A percentile compares a stretch with the other conserved stretches of the same genome.
Conservation (phyloP, 371 early-diverging fungal genomes). For the Mortierella sp. region DNA sequence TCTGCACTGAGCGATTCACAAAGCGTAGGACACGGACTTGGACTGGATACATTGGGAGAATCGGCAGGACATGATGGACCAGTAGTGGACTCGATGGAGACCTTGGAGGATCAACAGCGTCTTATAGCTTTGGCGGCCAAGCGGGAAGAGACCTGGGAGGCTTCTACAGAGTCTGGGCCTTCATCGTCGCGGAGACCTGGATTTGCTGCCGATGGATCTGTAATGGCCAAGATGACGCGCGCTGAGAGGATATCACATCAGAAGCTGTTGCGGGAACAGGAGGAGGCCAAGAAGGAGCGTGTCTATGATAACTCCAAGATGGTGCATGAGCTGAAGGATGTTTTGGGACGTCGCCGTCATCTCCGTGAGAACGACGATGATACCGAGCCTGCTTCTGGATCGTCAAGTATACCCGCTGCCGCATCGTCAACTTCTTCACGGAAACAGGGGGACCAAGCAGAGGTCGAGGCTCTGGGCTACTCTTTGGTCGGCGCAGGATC, state of each 20-base stretch:
- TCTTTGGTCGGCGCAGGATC: constrained; percentile 6
- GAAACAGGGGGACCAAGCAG: neutral
- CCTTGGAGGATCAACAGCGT: constrained; percentile 53
- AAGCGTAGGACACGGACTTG: neutral
- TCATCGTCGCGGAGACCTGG: constrained; percentile 5
- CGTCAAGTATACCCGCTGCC: no score
- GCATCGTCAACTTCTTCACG: neutral
- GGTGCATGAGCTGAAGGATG: constrained; percentile 76
- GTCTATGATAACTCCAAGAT: constrained; percentile 52
- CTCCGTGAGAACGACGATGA: constrained; percentile 45
- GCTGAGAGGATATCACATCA: constrained; percentile 72
- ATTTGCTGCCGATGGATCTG: constrained; percentile 15
- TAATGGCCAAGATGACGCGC: constrained; percentile 62
- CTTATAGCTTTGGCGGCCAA: constrained; percentile 43
- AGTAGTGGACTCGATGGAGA: constrained; percentile 46
- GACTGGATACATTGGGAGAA: neutral
- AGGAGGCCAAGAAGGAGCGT: constrained; percentile 55
- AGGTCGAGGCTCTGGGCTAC: neutral
- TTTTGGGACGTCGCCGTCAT: constrained; percentile 64
- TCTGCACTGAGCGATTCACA: neutral
- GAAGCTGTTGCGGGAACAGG: constrained; percentile 64
- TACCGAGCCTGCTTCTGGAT: neutral
- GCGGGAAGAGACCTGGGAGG: constrained; percentile 59
- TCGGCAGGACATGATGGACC: constrained; percentile 16
- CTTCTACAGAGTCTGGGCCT: constrained; percentile 53